Percentiles rank a stretch among this genome's conserved stretches.
Evolutionary conservation across 305 asterid genomes (phyloP).

Genomic region (Fraxinus velutina): DNA sequence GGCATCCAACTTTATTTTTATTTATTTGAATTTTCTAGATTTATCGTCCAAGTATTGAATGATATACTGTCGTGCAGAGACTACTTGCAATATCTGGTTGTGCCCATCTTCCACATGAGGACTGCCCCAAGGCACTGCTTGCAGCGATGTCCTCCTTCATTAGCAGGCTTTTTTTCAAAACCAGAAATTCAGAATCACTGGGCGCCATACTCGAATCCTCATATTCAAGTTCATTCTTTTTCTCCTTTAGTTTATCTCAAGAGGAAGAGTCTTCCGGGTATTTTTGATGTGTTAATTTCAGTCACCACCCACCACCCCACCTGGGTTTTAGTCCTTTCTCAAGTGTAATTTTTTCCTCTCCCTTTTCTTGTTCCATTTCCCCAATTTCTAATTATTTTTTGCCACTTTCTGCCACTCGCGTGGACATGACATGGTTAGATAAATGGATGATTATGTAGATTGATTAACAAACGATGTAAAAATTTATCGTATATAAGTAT

Average conservation of each 20-base stretch:
- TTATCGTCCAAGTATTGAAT: neutral
- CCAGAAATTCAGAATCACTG: neutral
- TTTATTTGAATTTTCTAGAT: neutral
- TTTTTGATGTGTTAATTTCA: neutral
- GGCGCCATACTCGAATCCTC: too few relatives aligned
- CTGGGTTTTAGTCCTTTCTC: neutral
- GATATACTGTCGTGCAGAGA: conserved; percentile 47
- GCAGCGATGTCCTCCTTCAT: neutral
- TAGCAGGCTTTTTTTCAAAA: neutral
- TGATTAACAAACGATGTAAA: neutral
- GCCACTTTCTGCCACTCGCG: neutral
- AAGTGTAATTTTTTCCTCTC: neutral
- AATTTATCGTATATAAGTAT: neutral
- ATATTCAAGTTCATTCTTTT: neutral
- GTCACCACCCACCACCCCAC: neutral
- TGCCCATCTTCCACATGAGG: conserved; percentile 94
- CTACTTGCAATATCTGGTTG: conserved; percentile 84
- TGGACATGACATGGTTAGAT: neutral
- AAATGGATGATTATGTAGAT: neutral
- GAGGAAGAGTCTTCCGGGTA: neutral
- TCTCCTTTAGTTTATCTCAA: neutral
- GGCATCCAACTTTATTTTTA: neutral
- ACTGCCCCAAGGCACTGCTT: conserved; percentile 69
- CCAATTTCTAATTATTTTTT: neutral
- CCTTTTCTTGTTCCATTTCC: neutral